Evolutionary conservation across 2,329 filamentous ascomycete genomes (phyloP), one percentile per base, ranked within the genome.

Genomic region (Scedosporium dehoogii): DNA sequence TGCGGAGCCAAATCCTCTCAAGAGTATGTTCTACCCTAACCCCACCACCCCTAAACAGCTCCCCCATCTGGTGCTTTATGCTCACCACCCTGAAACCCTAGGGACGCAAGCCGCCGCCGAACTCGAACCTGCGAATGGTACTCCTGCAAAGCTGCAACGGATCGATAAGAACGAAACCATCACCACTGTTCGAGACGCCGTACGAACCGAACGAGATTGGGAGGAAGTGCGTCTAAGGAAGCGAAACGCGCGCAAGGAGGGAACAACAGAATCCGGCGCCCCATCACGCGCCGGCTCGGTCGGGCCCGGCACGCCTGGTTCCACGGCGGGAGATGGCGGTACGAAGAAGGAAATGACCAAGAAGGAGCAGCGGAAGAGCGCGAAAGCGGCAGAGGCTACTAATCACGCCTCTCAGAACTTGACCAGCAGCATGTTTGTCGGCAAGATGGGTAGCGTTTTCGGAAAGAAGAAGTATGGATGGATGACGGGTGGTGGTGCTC

Each of bases 371-470:
- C 85, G 88, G 71, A 91, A 88, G 73, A 89, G 87, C 66, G 82
- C 88, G 67, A 90, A 89, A 68, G 83, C 87, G 23, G 89, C 86
- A 0, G 91, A 96, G 70, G 88, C 88, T 18, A 87, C 87, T 63
- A 89, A 88, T 66, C 91, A 93, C 66, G 85, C 87, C 23, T 89
- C 88, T 65, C 91, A 93, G 27, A 96, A 97, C 71, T 81, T 86
- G 62, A 96, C 92, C 0, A 90, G 90, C 62, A 86, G 85, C 65
- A 84, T 91, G 78, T 90, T 90, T 65, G 76, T 79, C 0, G 80
- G 82, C 1, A 81, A 83, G 68, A 81, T 84, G 71, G 83, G 84
- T 4, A 74, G 76, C 16, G 68, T 81, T 1, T 81, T 82, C 63
- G 79, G 82, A 60, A 84, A 84, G 67, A 85, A 85, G 72, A 85